Base-by-base conservation (phyloP, 2,329 filamentous ascomycete species). In the Microsporum audouinii region DNA sequence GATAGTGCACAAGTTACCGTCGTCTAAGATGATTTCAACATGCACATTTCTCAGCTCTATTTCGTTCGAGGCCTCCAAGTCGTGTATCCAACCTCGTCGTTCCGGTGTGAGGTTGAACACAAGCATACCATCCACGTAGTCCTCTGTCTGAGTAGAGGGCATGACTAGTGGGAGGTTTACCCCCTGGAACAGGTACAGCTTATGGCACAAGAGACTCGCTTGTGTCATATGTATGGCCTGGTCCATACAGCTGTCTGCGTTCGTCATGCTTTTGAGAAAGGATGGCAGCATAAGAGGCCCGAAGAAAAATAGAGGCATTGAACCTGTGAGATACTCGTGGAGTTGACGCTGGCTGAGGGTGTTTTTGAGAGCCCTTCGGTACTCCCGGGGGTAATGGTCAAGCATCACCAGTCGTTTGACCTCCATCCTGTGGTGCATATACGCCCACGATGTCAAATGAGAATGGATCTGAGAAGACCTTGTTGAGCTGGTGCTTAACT, bases 231-330 rank as follows among this genome's bases (percentile, higher is more conserved):
- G 58, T 31, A 47, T 55, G 23, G 63, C 58, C 41, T 71, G 65
- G 23, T 66, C 57, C 36, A 60, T 36, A n/a, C 33, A 10, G 55
- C 67, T 64, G n/a, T 63, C 47, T 6, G 65, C 39, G n/a, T 65
- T 62, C 33, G 67, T 65, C 55, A 66, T 63, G 53, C 68, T 68
- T 41, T 70, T 71, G 5, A 73, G 64, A 7, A 69, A 65, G 0
- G 67, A 68, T 6, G 71, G 71, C 5, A 72, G 65, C 70, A 71
- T 71, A 17, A 71, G 63, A 3, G 62, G 61, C 3, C 67, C 68
- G 62, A 70, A 69, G 58, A 72, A 61, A 61, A 72, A 73, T 23
- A 70, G 39, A 1, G 65, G 67, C 0, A 66, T 63, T 2, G 66
- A 57, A 31, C 64, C 62, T 14, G 61, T 57, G n/a, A 69, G 60